These are phyloP conservation scores for Trypanosoma mega DNA, from an alignment of 208 protist genomes.

Conservation along the genomic window DNA sequence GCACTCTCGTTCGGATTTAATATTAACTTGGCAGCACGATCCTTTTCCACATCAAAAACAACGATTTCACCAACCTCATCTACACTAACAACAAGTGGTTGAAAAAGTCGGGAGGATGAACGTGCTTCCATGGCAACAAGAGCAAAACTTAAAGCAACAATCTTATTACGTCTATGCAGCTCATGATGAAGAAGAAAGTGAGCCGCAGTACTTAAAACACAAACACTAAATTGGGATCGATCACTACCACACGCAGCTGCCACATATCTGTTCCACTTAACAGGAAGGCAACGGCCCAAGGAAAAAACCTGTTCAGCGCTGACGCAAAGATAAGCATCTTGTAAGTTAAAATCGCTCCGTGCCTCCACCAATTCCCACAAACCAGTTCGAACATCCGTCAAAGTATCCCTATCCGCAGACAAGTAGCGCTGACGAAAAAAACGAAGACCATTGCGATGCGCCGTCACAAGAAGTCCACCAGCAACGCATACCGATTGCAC, in stretches of 20 bases:
- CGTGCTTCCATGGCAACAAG: slow-evolving; percentile 39
- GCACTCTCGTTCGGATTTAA: too few species aligned
- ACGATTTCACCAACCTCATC: slow-evolving; percentile 67
- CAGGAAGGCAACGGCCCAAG: background rate
- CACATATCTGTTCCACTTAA: slow-evolving; percentile 60
- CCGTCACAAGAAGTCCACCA: slow-evolving; percentile 34
- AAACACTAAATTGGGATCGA: slow-evolving; percentile 53
- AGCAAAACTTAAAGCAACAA: slow-evolving; percentile 47
- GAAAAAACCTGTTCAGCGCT: slow-evolving; percentile 24
- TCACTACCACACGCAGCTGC: slow-evolving; percentile 55
- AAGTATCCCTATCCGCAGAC: background rate
- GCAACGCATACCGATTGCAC: slow-evolving; percentile 34
- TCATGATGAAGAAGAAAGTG: slow-evolving; percentile 69
- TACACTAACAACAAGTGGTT: slow-evolving; percentile 56
- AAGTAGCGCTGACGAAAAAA: slow-evolving; percentile 34
- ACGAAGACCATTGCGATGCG: slow-evolving; percentile 47
- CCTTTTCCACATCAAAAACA: slow-evolving; percentile 57
- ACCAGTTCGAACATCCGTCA: slow-evolving; percentile 26
- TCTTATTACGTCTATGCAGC: slow-evolving; percentile 40
- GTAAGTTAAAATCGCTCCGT: slow-evolving; percentile 33
- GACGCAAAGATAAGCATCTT: slow-evolving; percentile 56
- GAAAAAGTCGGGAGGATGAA: slow-evolving; percentile 12
- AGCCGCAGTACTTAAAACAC: slow-evolving; percentile 53
- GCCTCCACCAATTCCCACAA: slow-evolving; percentile 45
- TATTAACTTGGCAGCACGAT: slow-evolving; percentile 31